phyloP scores from a whole-genome alignment of 345 rosid genomes.

The Theobroma cacao region DNA sequence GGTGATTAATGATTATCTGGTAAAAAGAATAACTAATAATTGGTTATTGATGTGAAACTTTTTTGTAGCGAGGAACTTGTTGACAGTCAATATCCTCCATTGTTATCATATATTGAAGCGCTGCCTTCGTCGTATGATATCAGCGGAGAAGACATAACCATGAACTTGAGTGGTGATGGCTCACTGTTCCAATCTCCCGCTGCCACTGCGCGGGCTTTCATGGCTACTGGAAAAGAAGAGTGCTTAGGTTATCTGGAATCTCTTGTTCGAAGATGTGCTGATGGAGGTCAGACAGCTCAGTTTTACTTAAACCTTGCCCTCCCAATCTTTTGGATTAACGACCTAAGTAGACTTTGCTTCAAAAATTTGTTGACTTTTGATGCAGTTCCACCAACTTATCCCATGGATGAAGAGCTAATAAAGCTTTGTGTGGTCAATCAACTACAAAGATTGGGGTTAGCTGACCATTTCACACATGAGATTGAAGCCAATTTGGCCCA shows the following conservation, averaged over 20 bases:
- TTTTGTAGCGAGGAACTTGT: constrained; percentile 38
- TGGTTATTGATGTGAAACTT: no score
- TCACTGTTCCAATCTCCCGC: constrained; percentile 65
- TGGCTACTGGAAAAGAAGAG: constrained; percentile 43
- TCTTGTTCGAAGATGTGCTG: constrained; percentile 29
- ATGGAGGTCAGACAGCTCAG: constrained; percentile 36
- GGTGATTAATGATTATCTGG: no score
- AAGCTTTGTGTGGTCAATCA: constrained; percentile 49
- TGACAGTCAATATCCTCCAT: constrained; percentile 26
- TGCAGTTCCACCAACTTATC: constrained; percentile 46
- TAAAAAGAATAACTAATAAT: no score
- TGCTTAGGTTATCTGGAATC: constrained; percentile 45
- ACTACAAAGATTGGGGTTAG: constrained; percentile 47
- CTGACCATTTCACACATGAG: constrained; percentile 43
- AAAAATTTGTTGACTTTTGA: not conserved
- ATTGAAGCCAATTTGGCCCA: constrained; percentile 38
- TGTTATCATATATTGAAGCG: constrained; percentile 49
- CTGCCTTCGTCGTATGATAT: constrained; percentile 21
- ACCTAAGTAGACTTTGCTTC: no score
- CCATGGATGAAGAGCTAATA: constrained; percentile 49
- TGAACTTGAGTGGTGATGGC: constrained; percentile 36
- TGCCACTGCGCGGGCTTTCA: constrained; percentile 61
- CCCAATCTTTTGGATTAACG: no score
- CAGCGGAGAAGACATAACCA: constrained; percentile 24
- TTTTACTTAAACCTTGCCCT: no score